Percentiles rank a stretch among this genome's conserved stretches.
These are phyloP conservation scores for Coniochaeta prunicola DNA, from an alignment of 2,329 filamentous ascomycete species.

Conservation along the genomic window DNA sequence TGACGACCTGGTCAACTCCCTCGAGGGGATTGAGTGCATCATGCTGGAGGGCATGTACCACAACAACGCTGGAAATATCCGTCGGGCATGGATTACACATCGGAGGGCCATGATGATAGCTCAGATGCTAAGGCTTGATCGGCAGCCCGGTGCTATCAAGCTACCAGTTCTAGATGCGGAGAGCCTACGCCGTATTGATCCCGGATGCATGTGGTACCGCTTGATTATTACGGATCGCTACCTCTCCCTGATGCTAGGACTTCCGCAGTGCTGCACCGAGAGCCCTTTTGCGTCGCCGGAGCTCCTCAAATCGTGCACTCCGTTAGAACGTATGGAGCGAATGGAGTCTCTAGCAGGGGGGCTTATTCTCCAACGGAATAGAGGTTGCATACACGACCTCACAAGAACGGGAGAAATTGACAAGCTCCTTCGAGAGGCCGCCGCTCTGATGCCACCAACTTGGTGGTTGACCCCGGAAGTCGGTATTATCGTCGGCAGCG, in stretches of 20 bases:
- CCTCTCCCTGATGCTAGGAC: conserved; percentile 37
- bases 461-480: conserved; percentile 32
- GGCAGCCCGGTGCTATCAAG: conserved; percentile 8
- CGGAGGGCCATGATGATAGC: conserved; percentile 30
- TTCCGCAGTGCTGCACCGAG: conserved; percentile 30
- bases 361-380: conserved; percentile 23
- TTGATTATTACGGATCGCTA: conserved; percentile 37
- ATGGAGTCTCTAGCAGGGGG: conserved; percentile 23
- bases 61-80: conserved; percentile 36
- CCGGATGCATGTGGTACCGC: conserved; percentile 36
- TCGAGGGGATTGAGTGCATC: conserved; percentile 41
- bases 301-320: conserved; percentile 19
- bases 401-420: conserved; percentile 26
- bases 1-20: conserved; percentile 33
- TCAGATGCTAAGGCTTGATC: conserved; percentile 2
- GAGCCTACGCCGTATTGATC: conserved; percentile 18
- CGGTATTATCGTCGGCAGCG: conserved; percentile 5
- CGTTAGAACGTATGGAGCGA: conserved; percentile 27
- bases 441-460: conserved; percentile 27
- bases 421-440: conserved; percentile 25
- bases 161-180: conserved; percentile 19
- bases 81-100: conserved; percentile 33
- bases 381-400: conserved; percentile 19
- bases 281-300: conserved; percentile 17
- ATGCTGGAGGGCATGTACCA: conserved; percentile 37